phyloP scores from a whole-genome alignment of 1,284 basidiomycete genomes.

The Leccinum huronense region DNA sequence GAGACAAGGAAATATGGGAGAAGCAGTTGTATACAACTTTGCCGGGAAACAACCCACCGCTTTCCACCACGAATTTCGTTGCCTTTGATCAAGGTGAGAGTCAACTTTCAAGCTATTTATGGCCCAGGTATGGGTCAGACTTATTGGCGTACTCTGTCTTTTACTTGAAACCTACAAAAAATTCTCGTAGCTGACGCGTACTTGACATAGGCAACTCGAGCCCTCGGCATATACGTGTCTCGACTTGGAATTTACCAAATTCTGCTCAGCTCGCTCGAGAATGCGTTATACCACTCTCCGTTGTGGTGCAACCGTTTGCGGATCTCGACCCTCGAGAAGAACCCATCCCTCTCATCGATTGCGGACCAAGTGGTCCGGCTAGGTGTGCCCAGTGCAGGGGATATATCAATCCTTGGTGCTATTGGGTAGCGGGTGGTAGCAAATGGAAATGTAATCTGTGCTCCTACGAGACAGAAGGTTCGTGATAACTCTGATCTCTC shows the following conservation, averaged over 20 bases:
- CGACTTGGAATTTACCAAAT: conserved; percentile 84
- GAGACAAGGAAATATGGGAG: conserved; percentile 84
- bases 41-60: conserved; percentile 75
- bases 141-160: background rate
- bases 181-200: conserved; percentile 14
- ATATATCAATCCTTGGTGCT: conserved; percentile 96
- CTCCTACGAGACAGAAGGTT: conserved; percentile 78
- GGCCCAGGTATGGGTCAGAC: background rate
- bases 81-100: conserved; percentile 88
- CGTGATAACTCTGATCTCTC: conserved; percentile 18
- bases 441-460: conserved; percentile 96
- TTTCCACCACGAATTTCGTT: conserved; percentile 85
- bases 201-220: conserved; percentile 61
- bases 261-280: conserved; percentile 80
- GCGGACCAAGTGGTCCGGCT: conserved; percentile 70
- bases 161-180: background rate
- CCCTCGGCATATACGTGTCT: conserved; percentile 85
- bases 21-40: conserved; percentile 74
- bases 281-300: conserved; percentile 82
- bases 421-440: conserved; percentile 82
- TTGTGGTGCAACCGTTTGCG: conserved; percentile 90
- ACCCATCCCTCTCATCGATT: conserved; percentile 74
- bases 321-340: conserved; percentile 81
- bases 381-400: conserved; percentile 86
- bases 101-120: background rate